Evolutionary conservation across 345 rosid genomes (phyloP).

Genomic region (Brassica carinata): DNA sequence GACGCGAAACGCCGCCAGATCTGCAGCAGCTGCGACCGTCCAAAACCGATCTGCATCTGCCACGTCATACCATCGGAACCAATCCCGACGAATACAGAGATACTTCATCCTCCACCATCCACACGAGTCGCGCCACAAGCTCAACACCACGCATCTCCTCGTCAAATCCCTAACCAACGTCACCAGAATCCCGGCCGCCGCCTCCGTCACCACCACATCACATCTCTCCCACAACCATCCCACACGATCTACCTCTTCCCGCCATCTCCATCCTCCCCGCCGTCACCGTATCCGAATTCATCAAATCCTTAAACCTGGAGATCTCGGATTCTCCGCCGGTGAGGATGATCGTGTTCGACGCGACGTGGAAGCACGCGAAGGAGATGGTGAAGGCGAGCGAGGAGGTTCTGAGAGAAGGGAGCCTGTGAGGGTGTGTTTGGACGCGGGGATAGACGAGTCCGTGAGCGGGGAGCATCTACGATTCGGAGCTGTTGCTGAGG

Average conservation of each 20-base stretch:
- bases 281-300: slow-evolving; percentile 54
- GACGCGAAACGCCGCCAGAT: slow-evolving; percentile 44
- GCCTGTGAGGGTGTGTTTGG: slow-evolving; percentile 70
- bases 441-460: slow-evolving; percentile 49
- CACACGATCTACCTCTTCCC: slow-evolving; percentile 80
- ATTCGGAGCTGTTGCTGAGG: slow-evolving; percentile 65
- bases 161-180: slow-evolving; percentile 67
- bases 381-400: slow-evolving; percentile 88
- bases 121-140: slow-evolving; percentile 82
- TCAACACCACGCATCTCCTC: slow-evolving; percentile 78
- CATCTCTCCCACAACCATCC: slow-evolving; percentile 32
- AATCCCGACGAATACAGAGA: slow-evolving; percentile 50
- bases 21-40: slow-evolving; percentile 74
- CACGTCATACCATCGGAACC: slow-evolving; percentile 63
- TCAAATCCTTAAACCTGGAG: slow-evolving; percentile 39
- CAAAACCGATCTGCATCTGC: slow-evolving; percentile 76
- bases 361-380: slow-evolving; percentile 89
- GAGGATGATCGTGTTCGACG: slow-evolving; percentile 74
- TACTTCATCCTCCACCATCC: slow-evolving; percentile 84
- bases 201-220: slow-evolving; percentile 54
- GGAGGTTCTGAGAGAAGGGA: slow-evolving; percentile 54
- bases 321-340: slow-evolving; percentile 4
- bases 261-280: slow-evolving; percentile 54
- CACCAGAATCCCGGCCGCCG: slow-evolving; percentile 64
- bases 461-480: slow-evolving; percentile 69